Evolutionary conservation across 768 basidiomycete species (phyloP), one percentile per base, ranked within the genome.

Genomic region (Sistotremastrum niveocremeum): DNA sequence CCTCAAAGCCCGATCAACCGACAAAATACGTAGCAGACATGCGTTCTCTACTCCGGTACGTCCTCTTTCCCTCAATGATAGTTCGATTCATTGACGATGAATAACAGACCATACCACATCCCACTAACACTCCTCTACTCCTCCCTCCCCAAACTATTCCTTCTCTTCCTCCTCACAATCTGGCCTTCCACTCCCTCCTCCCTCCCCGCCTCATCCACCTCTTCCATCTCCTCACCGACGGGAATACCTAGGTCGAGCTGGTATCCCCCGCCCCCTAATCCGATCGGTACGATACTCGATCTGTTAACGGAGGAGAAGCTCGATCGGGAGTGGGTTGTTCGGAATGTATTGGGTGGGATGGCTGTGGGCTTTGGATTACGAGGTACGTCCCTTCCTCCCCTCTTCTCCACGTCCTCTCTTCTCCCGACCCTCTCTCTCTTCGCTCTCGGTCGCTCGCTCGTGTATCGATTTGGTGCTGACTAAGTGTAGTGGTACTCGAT

Each of bases 351-450:
- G 2, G 87, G 87, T 7, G 87, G 87, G 0, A 80, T 90, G 76
- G 81, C 85, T 7, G 81, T 86, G 33, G 87, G 87, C 1, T 90
- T 89, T 58, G 87, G 85, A 0, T 60, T 90, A 45, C 74, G 86
- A 56, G 83, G 86, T 87, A 54, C 38, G 66, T 57, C 20, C 20
- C 20, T 20, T 20, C 20, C 20, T 20, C 20, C 20, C 20, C 20
- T 20, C 20, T 20, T 20, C 20, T 20, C 20, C 20, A 20, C 10
- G 7, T 11, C 0, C n/a, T 30, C 20, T 38, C 31, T 10, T 6
- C 35, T 3, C 11, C 5, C 32, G 29, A 31, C 7, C 7, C 5
- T 39, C 12, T 34, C 11, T 34, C 29, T 32, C 29, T 30, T 28
- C 34, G 28, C 34, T 34, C 11, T 30, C 1, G 30, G 20, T 10